These are phyloP conservation scores for Sanghuangporus sanghuang DNA, from an alignment of 1,284 basidiomycete species.

Conservation along the genomic window DNA sequence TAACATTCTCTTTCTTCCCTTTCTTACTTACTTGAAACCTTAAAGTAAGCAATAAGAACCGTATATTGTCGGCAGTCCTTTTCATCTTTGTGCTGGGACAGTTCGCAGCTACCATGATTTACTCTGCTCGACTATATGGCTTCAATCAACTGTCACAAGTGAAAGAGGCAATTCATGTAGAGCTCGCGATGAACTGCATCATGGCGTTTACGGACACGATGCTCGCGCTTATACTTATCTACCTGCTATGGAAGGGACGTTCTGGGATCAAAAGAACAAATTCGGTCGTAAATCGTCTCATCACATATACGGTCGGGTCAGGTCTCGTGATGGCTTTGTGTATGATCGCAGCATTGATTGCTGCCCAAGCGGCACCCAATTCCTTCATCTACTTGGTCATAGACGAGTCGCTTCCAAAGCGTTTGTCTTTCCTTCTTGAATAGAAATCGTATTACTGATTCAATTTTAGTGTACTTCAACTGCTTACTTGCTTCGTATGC, in stretches of 20 bases:
- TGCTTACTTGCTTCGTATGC: not conserved
- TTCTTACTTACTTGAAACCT: not conserved
- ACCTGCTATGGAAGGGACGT: constrained; percentile 32
- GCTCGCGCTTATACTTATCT: constrained; percentile 34
- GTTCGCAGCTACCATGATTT: not conserved
- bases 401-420: not conserved
- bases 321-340: constrained; percentile 33
- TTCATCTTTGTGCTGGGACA: not conserved
- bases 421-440: not conserved
- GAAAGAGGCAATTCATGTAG: constrained; percentile 56
- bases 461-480: not conserved
- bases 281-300: constrained; percentile 35
- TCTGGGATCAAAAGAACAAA: constrained; percentile 19
- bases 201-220: constrained; percentile 29
- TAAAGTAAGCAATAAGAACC: not conserved
- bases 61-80: not conserved
- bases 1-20: not conserved
- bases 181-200: not conserved
- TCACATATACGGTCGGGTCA: constrained; percentile 40
- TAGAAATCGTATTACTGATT: not conserved
- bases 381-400: constrained; percentile 13
- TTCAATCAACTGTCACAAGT: not conserved
- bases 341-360: constrained; percentile 6
- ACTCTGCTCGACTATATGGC: constrained; percentile 16
- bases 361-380: not conserved